Evolutionary conservation across 495 filamentous ascomycete genomes (phyloP).

Genomic region (Cryomyces minteri): DNA sequence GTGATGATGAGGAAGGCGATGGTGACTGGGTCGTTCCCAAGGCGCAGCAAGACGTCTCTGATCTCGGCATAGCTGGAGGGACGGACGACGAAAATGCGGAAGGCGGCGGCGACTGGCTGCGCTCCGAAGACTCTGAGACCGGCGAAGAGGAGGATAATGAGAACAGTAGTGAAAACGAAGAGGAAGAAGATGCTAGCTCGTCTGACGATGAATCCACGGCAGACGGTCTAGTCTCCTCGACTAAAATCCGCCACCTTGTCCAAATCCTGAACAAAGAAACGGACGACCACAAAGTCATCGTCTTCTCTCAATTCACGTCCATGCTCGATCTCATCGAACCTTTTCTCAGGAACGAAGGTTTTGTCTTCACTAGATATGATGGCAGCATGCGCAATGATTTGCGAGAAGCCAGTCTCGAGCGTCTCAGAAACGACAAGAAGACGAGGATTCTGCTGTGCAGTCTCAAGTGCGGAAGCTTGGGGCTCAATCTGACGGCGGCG

Average conservation of each 20-base stretch:
- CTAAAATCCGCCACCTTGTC: conserved; percentile 78
- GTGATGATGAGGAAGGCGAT: conserved; percentile 38
- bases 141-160: conserved; percentile 26
- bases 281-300: conserved; percentile 74
- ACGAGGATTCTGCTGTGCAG: conserved; percentile 76
- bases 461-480: conserved; percentile 80
- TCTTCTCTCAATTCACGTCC: conserved; percentile 93
- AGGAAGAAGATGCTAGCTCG: conserved; percentile 20
- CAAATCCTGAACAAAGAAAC: conserved; percentile 64
- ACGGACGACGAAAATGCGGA: conserved; percentile 74
- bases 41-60: conserved; percentile 31
- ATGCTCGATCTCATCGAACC: conserved; percentile 96
- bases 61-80: conserved; percentile 61
- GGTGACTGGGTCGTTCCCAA: conserved; percentile 62
- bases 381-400: conserved; percentile 88
- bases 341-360: conserved; percentile 53
- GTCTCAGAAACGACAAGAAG: conserved; percentile 50
- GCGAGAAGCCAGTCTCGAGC: conserved; percentile 68
- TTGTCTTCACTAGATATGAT: conserved; percentile 78
- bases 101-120: conserved; percentile 62
- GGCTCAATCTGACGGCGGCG: conserved; percentile 86
- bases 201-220: conserved; percentile 18
- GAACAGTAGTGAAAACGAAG: conserved; percentile 9
- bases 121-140: conserved; percentile 35
- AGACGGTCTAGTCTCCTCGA: conserved; percentile 40